These are phyloP conservation scores for Elymus sibiricus DNA, from an alignment of 176 grass and related monocot species.

Conservation along the genomic window DNA sequence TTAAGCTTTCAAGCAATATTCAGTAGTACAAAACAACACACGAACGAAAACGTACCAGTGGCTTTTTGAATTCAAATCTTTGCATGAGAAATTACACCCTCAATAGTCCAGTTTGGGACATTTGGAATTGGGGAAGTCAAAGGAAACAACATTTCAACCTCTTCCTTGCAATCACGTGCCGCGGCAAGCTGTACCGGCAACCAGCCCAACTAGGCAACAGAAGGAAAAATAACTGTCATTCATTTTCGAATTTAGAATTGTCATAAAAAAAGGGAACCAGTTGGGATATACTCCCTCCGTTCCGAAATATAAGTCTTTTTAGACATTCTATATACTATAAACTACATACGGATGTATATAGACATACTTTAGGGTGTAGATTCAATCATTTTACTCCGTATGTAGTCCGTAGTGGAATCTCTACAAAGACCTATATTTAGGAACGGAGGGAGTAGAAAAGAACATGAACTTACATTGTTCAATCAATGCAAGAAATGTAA, in stretches of 20 bases:
- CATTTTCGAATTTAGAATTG: not conserved
- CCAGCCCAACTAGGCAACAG: not conserved
- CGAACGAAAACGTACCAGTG: conserved; percentile 21
- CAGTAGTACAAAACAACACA: not conserved
- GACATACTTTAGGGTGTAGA: too few species aligned
- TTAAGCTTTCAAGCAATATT: not conserved
- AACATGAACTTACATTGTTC: too few species aligned
- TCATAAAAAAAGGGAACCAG: too few species aligned
- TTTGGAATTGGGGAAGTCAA: conserved; percentile 36
- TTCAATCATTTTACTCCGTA: too few species aligned
- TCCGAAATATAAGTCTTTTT: too few species aligned
- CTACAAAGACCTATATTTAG: too few species aligned
- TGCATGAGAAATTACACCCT: conserved; percentile 45
- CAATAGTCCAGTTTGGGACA: conserved; percentile 34
- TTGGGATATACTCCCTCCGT: too few species aligned
- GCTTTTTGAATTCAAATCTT: conserved; percentile 15
- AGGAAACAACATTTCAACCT: conserved; percentile 45
- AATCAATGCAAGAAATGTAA: too few species aligned
- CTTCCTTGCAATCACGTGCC: conserved; percentile 16
- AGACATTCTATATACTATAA: too few species aligned
- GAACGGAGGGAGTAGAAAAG: too few species aligned
- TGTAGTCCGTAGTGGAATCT: too few species aligned
- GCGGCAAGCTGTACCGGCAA: conserved; percentile 35
- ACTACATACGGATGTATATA: too few species aligned
- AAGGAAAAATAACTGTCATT: not conserved